Percentiles rank a stretch among this genome's conserved stretches.
These are phyloP conservation scores for Talaromyces adpressus DNA, from an alignment of 495 filamentous ascomycete species.

Conservation along the genomic window DNA sequence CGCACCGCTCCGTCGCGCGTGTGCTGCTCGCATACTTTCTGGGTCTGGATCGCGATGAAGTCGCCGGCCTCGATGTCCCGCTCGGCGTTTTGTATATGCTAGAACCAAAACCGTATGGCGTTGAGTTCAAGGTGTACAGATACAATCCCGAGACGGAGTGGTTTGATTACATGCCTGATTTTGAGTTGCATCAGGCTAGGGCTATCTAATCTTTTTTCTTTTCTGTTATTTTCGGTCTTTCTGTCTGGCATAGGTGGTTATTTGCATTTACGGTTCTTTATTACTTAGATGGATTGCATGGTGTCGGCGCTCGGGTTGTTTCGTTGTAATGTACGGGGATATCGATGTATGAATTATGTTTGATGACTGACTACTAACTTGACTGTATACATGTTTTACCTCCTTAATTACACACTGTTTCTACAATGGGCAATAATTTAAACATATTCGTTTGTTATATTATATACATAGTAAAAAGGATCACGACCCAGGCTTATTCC, in stretches of 20 bases:
- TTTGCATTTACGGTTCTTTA: not conserved
- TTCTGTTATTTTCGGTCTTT: not conserved
- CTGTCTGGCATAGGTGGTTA: not conserved
- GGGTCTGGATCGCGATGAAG: slow-evolving; percentile 79
- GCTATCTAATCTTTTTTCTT: not conserved
- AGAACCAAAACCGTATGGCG: slow-evolving; percentile 95
- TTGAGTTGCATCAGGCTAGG: slow-evolving; percentile 54
- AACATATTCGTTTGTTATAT: not conserved
- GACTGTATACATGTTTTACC: not conserved
- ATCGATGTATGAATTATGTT: slow-evolving; percentile 1
- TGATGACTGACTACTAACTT: not conserved
- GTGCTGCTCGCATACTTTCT: slow-evolving; percentile 95
- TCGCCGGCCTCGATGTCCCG: slow-evolving; percentile 87
- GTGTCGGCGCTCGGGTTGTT: not conserved
- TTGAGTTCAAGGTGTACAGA: slow-evolving; percentile 88
- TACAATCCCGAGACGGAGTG: slow-evolving; percentile 70
- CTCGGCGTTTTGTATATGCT: slow-evolving; percentile 87
- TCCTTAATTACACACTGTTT: not conserved
- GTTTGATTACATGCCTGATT: slow-evolving; percentile 78
- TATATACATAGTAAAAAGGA: not conserved
- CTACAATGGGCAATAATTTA: not conserved
- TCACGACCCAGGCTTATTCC: not conserved
- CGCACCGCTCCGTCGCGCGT: slow-evolving; percentile 81
- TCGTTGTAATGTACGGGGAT: not conserved
- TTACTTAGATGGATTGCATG: not conserved